Percentiles rank a stretch among this genome's conserved stretches.
Conservation (phyloP, 2,329 filamentous ascomycete species). For the Fusarium gaditjirri region DNA sequence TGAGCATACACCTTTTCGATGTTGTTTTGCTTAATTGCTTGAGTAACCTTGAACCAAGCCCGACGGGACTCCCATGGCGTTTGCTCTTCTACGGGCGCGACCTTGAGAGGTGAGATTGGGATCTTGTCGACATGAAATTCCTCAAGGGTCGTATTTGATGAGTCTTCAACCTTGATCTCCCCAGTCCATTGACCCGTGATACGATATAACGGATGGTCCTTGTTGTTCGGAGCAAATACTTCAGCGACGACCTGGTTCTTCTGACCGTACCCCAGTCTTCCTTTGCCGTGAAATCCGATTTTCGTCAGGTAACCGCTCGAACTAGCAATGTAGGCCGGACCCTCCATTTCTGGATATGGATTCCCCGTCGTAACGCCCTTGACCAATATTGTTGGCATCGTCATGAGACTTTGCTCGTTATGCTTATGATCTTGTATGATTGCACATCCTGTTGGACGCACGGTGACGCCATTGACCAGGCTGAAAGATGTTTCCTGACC, state of each 20-base stretch:
- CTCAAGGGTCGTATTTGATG: neutral
- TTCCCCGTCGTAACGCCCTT: conserved; percentile 8
- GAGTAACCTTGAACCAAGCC: conserved; percentile 82
- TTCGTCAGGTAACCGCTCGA: conserved; percentile 17
- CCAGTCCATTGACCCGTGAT: conserved; percentile 9
- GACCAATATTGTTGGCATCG: conserved; percentile 20
- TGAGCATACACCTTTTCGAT: conserved; percentile 76
- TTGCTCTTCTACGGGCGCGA: conserved; percentile 68
- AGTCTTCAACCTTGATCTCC: neutral
- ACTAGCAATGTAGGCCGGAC: conserved; percentile 14
- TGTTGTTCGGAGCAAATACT: conserved; percentile 4
- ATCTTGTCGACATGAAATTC: conserved; percentile 16
- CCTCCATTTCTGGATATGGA: conserved; percentile 16
- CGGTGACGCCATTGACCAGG: conserved; percentile 8
- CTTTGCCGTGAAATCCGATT: conserved; percentile 12
- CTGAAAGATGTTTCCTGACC: conserved; percentile 22
- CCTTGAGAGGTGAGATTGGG: neutral
- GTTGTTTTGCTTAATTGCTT: conserved; percentile 75
- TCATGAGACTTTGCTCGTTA: conserved; percentile 13
- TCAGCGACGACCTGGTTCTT: conserved; percentile 18
- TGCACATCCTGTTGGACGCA: conserved; percentile 13
- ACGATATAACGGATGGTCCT: neutral
- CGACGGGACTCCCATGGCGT: conserved; percentile 82
- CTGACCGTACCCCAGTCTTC: conserved; percentile 2
- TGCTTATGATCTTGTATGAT: conserved; percentile 18